Base-by-base conservation (phyloP, 2,329 filamentous ascomycete species). In the Colletotrichum sansevieriae region DNA sequence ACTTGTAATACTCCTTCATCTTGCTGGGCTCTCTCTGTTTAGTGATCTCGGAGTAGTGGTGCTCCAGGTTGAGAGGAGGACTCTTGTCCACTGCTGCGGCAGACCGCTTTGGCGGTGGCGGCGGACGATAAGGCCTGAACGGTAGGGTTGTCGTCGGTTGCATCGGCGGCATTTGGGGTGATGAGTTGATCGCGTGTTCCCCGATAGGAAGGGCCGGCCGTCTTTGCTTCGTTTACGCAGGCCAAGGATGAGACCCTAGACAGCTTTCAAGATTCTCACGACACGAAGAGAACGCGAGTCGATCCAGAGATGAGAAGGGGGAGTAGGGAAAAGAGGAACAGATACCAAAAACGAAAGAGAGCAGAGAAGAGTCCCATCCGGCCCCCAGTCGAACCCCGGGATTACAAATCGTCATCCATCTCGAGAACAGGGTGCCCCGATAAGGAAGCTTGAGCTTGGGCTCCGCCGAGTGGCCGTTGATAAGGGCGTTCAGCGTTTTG, bases 1-100 rank as follows among this genome's bases (percentile, higher is more conserved):
- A 97, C 79, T 93, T 94, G 84, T 97, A 97, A 78, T 95, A 93
- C 43, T 85, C 76, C 83, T 97, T 97, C 78, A 97, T 86, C 49
- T 83, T 83, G 75, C 90, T 96, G 7, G 87, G 83, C 7, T 83
- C 73, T 9, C 93, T 87, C 54, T 87, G 85, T 75, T 86, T 90
- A 55, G 93, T 91, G 51, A 89, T 84, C 65, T 88, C 83, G 1
- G 93, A 95, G 73, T 90, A 91, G 76, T 95, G 91, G 77, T 97
- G 93, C 73, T 90, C 91, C 70, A 97, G 84, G 78, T 97, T 92
- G 72, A 89, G 82, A 6, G 95, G 93, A 65, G 72, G 72, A 41
- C 41, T 54, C 61, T 63, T 37, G 37, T 68, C 63, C 51, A 61
- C 55, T 29, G 49, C 8, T 9, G 55, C 39, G 55, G 62, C 43